These are phyloP conservation scores for Carex pumila DNA, from an alignment of 176 grass and related monocot genomes.

Conservation along the genomic window DNA sequence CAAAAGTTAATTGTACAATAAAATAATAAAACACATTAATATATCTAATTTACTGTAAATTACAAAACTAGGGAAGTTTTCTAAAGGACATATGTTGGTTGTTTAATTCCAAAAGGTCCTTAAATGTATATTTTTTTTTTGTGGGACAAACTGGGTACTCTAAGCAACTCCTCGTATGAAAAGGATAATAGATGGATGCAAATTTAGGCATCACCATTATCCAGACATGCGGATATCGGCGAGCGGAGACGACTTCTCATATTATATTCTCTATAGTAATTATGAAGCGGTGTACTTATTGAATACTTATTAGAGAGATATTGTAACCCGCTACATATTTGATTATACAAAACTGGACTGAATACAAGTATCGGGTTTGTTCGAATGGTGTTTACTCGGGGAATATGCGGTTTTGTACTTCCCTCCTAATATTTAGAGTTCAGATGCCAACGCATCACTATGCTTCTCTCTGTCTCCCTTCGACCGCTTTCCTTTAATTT, in stretches of 20 bases:
- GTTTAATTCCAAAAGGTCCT: not conserved
- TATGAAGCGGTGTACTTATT: not conserved
- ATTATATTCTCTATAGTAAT: no score
- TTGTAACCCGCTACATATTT: not conserved
- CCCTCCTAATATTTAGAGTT: slow-evolving; percentile 15
- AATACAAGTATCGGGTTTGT: not conserved
- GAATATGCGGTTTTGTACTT: slow-evolving; percentile 24
- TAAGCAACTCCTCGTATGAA: not conserved
- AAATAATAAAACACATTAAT: no score
- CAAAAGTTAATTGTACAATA: no score
- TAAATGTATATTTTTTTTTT: not conserved
- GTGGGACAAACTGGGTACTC: not conserved
- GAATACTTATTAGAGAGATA: not conserved
- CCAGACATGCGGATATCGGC: not conserved
- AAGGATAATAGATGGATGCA: not conserved
- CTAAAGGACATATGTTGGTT: not conserved
- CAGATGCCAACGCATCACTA: slow-evolving; percentile 11
- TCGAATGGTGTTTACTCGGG: not conserved
- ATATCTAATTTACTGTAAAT: not conserved
- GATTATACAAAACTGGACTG: not conserved
- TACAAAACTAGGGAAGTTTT: not conserved
- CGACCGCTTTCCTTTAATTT: not conserved
- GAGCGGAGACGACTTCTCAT: not conserved
- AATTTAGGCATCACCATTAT: not conserved
- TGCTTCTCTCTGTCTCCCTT: not conserved